These are phyloP conservation scores for Exophiala sideris DNA, from an alignment of 2,329 filamentous ascomycete genomes.

Conservation along the genomic window DNA sequence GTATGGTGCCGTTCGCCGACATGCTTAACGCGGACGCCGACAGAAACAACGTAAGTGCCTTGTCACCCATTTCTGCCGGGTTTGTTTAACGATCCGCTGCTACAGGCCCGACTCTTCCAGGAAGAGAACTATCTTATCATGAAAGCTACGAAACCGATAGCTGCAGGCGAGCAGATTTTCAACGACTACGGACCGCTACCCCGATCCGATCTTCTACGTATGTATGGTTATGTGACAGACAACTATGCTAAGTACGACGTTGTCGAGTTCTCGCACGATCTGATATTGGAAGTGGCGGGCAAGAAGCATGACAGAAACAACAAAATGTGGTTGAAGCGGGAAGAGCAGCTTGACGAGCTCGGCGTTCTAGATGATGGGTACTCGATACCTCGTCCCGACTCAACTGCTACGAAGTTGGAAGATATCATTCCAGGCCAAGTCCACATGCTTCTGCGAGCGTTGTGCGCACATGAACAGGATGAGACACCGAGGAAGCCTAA, in stretches of 20 bases:
- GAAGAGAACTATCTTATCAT: conserved; percentile 63
- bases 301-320: conserved; percentile 31
- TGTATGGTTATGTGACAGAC: conserved; percentile 82
- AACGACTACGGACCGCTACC: conserved; percentile 88
- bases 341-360: conserved; percentile 56
- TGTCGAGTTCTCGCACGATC: conserved; percentile 67
- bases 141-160: conserved; percentile 66
- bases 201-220: conserved; percentile 73
- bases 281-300: conserved; percentile 49
- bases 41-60: conserved; percentile 58
- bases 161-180: conserved; percentile 70
- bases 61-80: conserved; percentile 38
- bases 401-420: conserved; percentile 27
- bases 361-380: conserved; percentile 70
- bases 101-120: conserved; percentile 56
- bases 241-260: conserved; percentile 78
- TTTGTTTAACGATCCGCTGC: conserved; percentile 27
- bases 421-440: conserved; percentile 41
- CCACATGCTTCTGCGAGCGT: conserved; percentile 36
- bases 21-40: conserved; percentile 85
- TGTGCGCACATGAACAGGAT: conserved; percentile 23
- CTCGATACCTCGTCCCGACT: conserved; percentile 49
- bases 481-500: conserved; percentile 7
- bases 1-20: conserved; percentile 76
- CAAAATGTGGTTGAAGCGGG: conserved; percentile 32